Conservation (phyloP, 2,329 filamentous ascomycete genomes). For the Bipolaris bicolor region DNA sequence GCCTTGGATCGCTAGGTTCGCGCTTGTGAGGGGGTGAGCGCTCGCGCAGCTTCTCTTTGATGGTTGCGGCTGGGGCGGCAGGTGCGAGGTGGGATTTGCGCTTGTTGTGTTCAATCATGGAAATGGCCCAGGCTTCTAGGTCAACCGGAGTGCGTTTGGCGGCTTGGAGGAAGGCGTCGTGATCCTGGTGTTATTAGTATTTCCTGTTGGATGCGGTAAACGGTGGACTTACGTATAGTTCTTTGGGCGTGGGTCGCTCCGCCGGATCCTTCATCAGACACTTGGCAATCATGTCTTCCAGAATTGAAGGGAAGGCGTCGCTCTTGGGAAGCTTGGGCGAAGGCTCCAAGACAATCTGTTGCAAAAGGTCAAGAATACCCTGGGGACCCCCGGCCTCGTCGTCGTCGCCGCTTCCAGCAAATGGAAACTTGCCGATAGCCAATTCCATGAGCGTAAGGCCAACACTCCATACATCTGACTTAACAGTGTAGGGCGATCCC, state of each 20-base stretch:
- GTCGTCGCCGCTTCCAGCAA: constrained; percentile 80
- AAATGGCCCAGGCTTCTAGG: constrained; percentile 88
- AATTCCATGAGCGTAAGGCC: constrained; percentile 95
- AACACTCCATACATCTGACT: constrained; percentile 99
- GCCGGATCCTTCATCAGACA: constrained; percentile 91
- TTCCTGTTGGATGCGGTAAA: neutral
- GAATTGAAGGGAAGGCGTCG: constrained; percentile 91
- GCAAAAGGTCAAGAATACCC: constrained; percentile 92
- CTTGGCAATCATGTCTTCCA: constrained; percentile 97
- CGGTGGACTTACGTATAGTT: constrained; percentile 76
- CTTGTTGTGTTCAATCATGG: constrained; percentile 93
- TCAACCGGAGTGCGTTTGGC: constrained; percentile 96
- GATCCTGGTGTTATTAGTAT: constrained; percentile 66
- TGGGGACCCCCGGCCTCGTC: constrained; percentile 75
- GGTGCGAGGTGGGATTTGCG: constrained; percentile 92
- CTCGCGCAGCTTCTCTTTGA: constrained; percentile 48
- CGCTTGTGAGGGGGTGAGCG: constrained; percentile 37
- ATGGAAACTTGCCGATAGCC: constrained; percentile 96
- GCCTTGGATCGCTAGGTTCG: constrained; percentile 30
- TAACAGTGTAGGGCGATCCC: constrained; percentile 95
- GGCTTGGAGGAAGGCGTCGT: constrained; percentile 92
- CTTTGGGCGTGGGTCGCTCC: constrained; percentile 86
- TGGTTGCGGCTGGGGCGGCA: constrained; percentile 70
- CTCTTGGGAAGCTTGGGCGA: constrained; percentile 94
- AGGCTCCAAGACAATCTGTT: constrained; percentile 97